Conservation (phyloP, 345 rosid species). For the Mercurialis annua region DNA sequence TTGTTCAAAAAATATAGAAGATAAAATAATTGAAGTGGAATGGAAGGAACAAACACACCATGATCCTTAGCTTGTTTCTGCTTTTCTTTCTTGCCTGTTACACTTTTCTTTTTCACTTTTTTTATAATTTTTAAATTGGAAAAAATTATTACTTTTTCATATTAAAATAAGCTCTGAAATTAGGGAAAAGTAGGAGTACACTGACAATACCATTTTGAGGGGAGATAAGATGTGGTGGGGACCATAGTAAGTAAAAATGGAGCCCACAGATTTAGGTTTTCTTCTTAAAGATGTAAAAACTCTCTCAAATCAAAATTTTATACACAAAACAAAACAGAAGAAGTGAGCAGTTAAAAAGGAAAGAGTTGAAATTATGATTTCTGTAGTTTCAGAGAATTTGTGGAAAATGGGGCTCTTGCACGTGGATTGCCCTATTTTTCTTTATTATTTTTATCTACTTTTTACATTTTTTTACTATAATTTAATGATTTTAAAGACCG, state of each 20-base stretch:
- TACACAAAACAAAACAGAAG: no score
- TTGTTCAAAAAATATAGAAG: background rate
- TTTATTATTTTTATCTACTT: background rate
- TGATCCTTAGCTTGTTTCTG: background rate
- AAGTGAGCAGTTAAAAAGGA: background rate
- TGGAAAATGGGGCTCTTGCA: slow-evolving; percentile 2
- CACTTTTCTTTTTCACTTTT: background rate
- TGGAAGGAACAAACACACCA: slow-evolving; percentile 13
- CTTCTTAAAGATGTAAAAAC: slow-evolving; percentile 4
- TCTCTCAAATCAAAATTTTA: slow-evolving; percentile 11
- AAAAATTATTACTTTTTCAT: background rate
- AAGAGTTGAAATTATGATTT: background rate
- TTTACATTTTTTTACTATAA: background rate
- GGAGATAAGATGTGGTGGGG: background rate
- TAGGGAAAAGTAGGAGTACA: background rate
- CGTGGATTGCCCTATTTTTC: background rate
- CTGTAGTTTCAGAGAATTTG: background rate
- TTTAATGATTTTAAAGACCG: background rate
- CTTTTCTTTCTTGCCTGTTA: slow-evolving; percentile 12
- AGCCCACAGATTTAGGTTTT: background rate
- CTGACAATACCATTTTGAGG: background rate
- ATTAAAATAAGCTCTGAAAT: background rate
- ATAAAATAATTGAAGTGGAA: slow-evolving; percentile 14
- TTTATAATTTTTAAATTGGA: background rate
- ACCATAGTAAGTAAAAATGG: background rate